A percentile compares a stretch with the other conserved stretches of the same genome.
Evolutionary conservation across 305 asterid species (phyloP).

Genomic region (Fraxinus greggii): DNA sequence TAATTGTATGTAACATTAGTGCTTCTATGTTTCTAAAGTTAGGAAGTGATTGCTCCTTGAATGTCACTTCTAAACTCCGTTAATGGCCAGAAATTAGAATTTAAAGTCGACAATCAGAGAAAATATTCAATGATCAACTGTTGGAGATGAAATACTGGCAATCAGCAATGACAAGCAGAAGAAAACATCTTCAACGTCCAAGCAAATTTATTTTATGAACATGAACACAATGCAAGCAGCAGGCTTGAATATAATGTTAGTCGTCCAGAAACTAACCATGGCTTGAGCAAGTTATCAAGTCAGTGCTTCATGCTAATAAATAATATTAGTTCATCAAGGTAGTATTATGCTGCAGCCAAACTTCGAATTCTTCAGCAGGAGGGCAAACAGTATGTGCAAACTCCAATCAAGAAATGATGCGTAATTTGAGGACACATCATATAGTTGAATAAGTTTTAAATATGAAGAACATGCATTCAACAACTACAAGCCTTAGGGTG

Average conservation of each 20-base stretch:
- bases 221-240: background rate
- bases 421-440: constrained; percentile 9
- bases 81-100: constrained; percentile 8
- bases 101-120: constrained; percentile 6
- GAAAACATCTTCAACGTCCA: background rate
- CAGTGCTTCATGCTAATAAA: background rate
- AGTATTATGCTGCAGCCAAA: background rate
- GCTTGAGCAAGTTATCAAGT: background rate
- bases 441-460: constrained; percentile 7
- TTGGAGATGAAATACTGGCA: constrained; percentile 4
- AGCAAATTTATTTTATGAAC: constrained; percentile 5
- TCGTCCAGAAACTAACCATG: background rate
- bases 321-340: background rate
- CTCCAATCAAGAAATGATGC: background rate
- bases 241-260: background rate
- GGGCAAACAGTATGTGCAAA: background rate
- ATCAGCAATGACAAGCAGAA: background rate
- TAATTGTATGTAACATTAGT: background rate
- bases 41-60: background rate
- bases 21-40: background rate
- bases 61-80: constrained; percentile 6
- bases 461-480: constrained; percentile 1
- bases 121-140: constrained; percentile 11
- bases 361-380: background rate
- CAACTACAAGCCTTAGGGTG: constrained; percentile 3